Conservation (phyloP, 345 rosid species). For the Ceriops decandra region DNA sequence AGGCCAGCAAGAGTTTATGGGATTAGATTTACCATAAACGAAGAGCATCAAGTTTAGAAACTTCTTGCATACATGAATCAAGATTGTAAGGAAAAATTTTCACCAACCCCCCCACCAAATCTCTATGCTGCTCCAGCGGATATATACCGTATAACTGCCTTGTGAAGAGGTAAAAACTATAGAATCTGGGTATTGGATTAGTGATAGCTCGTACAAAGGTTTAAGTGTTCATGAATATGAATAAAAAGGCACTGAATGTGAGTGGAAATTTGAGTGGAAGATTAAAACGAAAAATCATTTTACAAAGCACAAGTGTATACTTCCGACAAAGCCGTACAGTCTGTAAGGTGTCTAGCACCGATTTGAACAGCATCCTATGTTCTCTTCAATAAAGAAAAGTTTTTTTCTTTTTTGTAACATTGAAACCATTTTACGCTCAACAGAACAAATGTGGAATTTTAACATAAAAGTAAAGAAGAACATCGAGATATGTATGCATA, state of each 20-base stretch:
- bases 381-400: slow-evolving; percentile 15
- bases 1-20: no score
- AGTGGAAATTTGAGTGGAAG: not conserved
- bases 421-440: slow-evolving; percentile 11
- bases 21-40: no score
- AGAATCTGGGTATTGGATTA: not conserved
- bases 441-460: slow-evolving; percentile 3
- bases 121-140: no score
- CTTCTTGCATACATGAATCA: no score
- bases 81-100: no score
- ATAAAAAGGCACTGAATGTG: not conserved
- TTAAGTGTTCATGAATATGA: not conserved
- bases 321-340: not conserved
- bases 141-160: no score
- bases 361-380: slow-evolving; percentile 59
- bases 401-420: not conserved
- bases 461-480: slow-evolving; percentile 17
- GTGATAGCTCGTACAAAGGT: not conserved
- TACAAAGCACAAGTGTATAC: not conserved
- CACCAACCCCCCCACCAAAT: no score
- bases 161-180: no score
- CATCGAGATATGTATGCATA: slow-evolving; percentile 13
- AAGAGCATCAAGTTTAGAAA: no score
- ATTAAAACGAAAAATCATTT: not conserved
- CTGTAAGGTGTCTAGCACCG: not conserved